These are phyloP conservation scores for Penicillium polonicum DNA, from an alignment of 2,329 filamentous ascomycete genomes.

Conservation along the genomic window DNA sequence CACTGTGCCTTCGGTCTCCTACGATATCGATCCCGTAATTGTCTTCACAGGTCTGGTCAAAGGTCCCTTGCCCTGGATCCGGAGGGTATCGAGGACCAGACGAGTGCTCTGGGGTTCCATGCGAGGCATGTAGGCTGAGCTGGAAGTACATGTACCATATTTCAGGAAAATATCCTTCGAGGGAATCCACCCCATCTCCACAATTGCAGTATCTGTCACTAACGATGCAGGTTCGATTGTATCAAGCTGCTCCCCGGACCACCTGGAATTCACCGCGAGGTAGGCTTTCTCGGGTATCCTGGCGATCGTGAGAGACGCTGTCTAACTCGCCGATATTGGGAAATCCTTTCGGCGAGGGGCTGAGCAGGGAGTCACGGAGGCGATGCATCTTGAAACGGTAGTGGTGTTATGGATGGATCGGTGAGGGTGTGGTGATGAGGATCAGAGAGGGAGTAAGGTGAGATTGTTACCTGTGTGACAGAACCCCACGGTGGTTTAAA, in stretches of 20 bases:
- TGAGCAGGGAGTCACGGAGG: constrained; percentile 15
- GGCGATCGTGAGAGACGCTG: neutral
- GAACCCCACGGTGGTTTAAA: too few species aligned
- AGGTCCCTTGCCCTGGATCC: constrained; percentile 21
- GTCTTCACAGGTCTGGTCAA: constrained; percentile 14
- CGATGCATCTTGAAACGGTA: constrained; percentile 10
- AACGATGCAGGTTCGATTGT: constrained; percentile 16
- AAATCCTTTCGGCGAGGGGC: constrained; percentile 7
- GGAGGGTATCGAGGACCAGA: constrained; percentile 24
- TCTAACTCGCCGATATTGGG: neutral
- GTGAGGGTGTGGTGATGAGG: neutral
- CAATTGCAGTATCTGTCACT: constrained; percentile 16
- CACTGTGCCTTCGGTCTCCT: constrained; percentile 20
- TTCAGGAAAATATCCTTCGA: constrained; percentile 17
- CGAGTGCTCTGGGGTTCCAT: constrained; percentile 17
- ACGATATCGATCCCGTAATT: constrained; percentile 23
- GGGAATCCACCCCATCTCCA: constrained; percentile 19
- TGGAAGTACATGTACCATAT: constrained; percentile 28
- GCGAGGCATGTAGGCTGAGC: constrained; percentile 11
- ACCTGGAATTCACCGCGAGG: constrained; percentile 7
- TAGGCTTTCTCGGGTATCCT: neutral
- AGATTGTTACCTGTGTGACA: too few species aligned
- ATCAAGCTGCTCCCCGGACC: constrained; percentile 6
- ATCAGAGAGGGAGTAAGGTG: neutral
- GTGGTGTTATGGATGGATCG: neutral